phyloP scores from a whole-genome alignment of 495 filamentous ascomycete species.

The Margaritispora aquatica region DNA sequence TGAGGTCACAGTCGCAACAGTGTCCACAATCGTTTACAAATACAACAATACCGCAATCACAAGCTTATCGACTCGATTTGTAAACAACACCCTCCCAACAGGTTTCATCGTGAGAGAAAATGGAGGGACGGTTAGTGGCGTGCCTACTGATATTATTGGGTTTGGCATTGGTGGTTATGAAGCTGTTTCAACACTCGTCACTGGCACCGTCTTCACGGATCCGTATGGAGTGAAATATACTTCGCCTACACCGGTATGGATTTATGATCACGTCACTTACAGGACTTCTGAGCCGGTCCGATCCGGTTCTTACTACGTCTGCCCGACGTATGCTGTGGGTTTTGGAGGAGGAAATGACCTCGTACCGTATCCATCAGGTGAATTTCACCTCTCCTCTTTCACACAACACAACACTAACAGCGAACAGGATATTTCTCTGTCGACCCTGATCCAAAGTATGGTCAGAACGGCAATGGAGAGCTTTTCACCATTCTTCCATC shows the following conservation, averaged over 20 bases:
- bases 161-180: background rate
- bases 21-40: background rate
- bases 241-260: conserved; percentile 1
- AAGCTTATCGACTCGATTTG: background rate
- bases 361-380: background rate
- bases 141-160: background rate
- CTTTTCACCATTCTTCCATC: background rate
- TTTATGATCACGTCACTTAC: background rate
- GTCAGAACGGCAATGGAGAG: background rate
- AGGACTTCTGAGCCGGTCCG: background rate
- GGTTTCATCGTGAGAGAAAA: background rate
- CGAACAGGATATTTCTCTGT: background rate
- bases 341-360: background rate
- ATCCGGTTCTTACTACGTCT: background rate
- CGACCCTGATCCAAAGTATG: background rate
- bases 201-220: background rate
- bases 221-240: background rate
- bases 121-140: background rate
- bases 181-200: background rate
- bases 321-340: background rate
- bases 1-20: background rate
- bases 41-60: conserved; percentile 2
- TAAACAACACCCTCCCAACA: background rate
- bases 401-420: background rate
- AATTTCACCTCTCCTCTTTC: background rate